phyloP scores from a whole-genome alignment of 805 yeast genomes.

The Jamesozyma lodderae region DNA sequence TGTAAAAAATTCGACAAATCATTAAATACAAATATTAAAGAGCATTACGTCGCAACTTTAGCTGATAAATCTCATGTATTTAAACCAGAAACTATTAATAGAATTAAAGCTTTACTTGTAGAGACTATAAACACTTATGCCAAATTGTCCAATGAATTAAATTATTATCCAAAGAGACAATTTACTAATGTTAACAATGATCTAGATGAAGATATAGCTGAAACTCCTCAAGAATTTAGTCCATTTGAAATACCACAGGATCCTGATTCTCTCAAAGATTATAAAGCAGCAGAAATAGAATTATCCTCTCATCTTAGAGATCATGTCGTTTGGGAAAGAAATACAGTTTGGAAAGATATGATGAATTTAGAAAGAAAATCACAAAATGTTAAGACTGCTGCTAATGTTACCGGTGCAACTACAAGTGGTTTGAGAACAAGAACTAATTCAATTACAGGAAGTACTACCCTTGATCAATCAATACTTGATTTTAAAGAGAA shows the following conservation, averaged over 20 bases:
- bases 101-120: constrained; percentile 46
- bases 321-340: constrained; percentile 94
- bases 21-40: constrained; percentile 49
- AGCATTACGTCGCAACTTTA: constrained; percentile 45
- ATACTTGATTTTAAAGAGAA: neutral
- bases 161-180: neutral
- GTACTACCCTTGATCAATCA: neutral
- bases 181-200: constrained; percentile 6
- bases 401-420: neutral
- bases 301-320: constrained; percentile 61
- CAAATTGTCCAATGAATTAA: constrained; percentile 28
- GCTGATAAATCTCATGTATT: constrained; percentile 48
- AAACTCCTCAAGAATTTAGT: neutral
- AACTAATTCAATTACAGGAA: constrained; percentile 1
- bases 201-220: neutral
- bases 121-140: constrained; percentile 49
- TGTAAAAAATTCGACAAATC: constrained; percentile 88
- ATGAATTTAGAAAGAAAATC: constrained; percentile 81
- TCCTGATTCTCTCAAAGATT: constrained; percentile 3
- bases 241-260: too few relatives aligned
- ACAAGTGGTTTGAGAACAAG: constrained; percentile 1
- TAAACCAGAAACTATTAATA: constrained; percentile 36
- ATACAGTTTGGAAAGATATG: constrained; percentile 96
- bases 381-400: constrained; percentile 53
- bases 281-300: constrained; percentile 37